Evolutionary conservation across 352 stramenopile genomes (phyloP), one percentile per base, ranked within the genome.

Genomic region (Pythium coloratum): DNA sequence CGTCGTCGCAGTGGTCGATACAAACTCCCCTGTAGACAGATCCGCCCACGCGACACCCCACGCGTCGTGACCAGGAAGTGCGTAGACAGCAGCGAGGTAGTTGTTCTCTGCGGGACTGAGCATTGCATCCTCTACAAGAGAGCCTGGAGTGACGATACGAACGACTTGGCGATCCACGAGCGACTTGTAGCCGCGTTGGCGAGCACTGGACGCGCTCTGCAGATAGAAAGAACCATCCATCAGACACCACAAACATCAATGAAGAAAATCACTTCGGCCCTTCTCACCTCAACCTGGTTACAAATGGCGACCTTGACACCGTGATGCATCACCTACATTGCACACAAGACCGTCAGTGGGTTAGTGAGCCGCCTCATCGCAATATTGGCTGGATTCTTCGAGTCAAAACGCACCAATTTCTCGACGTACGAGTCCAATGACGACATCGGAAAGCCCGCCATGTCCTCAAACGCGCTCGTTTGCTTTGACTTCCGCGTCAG

Each of bases 281-380:
- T 13, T 2, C 67, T 40, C 40, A 91, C 83, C 76, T 94, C 84
- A 8, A 89, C 72, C 75, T 94, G 86, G 64, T 92, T 92, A 62
- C 86, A 94, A 49, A 94, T 88, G 2, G 86, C 86, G n/a, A 94
- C 83, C 67, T 92, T 94, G 1, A 90, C 73, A 7, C 86, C 86
- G 62, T 94, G 86, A 62, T 94, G 86, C 77, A 90, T 92, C 46
- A 92, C 82, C 82, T 91, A 46, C 28, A 56, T 20, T 5, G 33
- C 9, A 10, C 26, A 20, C 9, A 55, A n/a, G 59, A 20, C 14
- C 12, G 16, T 14, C n/a, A 36, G 63, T 44, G 16, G 36, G 55
- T 10, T 38, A 30, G 34, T 24, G 20, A 24, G 20, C 20, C 20
- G 20, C 20, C 20, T 24, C 20, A 24, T 24, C 20, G 20, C 20